phyloP scores from a whole-genome alignment of 2,329 filamentous ascomycete genomes.

The Madurella fahalii region DNA sequence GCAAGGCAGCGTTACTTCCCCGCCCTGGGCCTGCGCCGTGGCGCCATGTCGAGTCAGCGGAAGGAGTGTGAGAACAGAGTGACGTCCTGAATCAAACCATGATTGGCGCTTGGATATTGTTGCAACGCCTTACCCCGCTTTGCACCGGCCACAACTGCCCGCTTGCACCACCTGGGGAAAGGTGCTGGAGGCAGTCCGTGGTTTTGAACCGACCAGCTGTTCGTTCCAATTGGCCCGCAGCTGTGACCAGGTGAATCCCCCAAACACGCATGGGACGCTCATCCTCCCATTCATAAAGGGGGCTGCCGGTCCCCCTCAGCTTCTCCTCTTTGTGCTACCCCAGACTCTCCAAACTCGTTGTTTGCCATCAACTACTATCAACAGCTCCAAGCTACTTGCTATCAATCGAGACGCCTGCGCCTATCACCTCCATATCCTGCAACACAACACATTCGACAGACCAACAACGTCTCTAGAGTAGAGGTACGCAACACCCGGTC shows the following conservation, averaged over 20 bases:
- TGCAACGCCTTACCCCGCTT: constrained; percentile 27
- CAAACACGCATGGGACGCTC: neutral
- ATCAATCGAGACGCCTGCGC: neutral
- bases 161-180: neutral
- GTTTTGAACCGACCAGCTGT: neutral
- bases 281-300: constrained; percentile 18
- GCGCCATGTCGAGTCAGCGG: constrained; percentile 13
- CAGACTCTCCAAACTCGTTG: constrained; percentile 1
- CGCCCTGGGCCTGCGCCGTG: constrained; percentile 7
- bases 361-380: neutral
- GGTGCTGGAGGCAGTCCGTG: constrained; percentile 5
- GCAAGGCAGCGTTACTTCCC: neutral
- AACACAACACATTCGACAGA: neutral
- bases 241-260: constrained; percentile 1
- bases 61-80: constrained; percentile 17
- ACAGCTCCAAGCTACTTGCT: neutral
- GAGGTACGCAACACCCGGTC: constrained; percentile 6
- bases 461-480: neutral
- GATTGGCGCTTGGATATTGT: constrained; percentile 26
- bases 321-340: constrained; percentile 16
- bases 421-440: neutral
- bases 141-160: constrained; percentile 12
- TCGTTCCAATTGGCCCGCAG: constrained; percentile 5
- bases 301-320: constrained; percentile 13
- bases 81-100: constrained; percentile 19